Evolutionary conservation across 108 stramenopile species (phyloP).

Genomic region (Nitzschia sp.): DNA sequence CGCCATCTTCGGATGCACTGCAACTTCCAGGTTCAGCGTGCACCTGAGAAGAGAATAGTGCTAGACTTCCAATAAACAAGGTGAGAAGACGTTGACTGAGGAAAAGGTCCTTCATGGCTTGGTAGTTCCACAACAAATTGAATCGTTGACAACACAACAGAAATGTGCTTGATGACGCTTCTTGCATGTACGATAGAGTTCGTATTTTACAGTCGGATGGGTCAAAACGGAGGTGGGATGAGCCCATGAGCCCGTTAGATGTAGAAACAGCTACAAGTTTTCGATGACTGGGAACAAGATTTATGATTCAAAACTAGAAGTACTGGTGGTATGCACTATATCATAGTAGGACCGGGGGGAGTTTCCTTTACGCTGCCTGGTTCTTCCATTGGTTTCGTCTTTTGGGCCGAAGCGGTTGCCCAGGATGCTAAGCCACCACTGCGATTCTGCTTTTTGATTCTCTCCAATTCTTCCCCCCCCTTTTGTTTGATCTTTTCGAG

Average conservation of each 20-base stretch:
- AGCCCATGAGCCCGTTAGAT: no score
- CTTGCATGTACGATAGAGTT: no score
- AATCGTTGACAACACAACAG: no score
- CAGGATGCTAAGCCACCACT: neutral
- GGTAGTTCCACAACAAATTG: neutral
- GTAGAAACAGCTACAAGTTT: no score
- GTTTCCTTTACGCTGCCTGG: no score
- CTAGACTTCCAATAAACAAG: neutral
- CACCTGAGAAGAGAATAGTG: neutral
- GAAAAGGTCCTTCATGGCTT: neutral
- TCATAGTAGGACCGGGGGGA: no score
- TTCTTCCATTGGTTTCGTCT: neutral
- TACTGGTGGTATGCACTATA: no score
- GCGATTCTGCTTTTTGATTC: constrained; percentile 22
- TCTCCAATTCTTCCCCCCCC: constrained; percentile 33
- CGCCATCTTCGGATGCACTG: constrained; percentile 13
- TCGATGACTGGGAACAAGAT: no score
- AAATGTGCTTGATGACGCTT: neutral
- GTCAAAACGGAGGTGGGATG: no score
- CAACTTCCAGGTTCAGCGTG: constrained; percentile 7
- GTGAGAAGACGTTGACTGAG: neutral
- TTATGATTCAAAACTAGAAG: no score
- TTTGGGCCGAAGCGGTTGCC: neutral
- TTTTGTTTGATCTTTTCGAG: constrained; percentile 36
- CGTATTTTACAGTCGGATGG: no score